Base-by-base conservation (phyloP, 1,284 basidiomycete genomes). In the Moesziomyces sp. region DNA sequence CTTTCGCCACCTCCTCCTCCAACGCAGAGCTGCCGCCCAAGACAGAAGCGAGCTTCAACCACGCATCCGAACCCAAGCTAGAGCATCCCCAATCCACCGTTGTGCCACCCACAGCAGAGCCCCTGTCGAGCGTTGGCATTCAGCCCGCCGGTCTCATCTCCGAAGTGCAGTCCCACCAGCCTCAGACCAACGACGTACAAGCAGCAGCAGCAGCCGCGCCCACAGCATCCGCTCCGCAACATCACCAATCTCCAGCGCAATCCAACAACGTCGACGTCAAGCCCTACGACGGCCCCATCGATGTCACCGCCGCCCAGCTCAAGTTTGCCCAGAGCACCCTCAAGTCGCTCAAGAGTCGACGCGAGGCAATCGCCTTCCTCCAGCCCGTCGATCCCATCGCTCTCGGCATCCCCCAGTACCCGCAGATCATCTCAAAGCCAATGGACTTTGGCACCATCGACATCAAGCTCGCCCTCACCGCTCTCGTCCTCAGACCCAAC, bases 391-490 rank as follows among this genome's bases (percentile, higher is more conserved):
- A 99, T 83, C 88, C 91, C n/a, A 88, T 96, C 71, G 91, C 89
- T 1, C 89, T 97, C 72, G 91, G 90, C 77, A 92, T 99, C 67
- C 97, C 94, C 14, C 93, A 96, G 83, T 99, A 99, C 82, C 89
- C 89, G 47, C 88, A 88, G 58, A 90, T 98, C 82, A 90, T 99
- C 86, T 92, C 90, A 79, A 89, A 88, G 35, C 97, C 97, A 0
- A 97, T 97, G 93, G 97, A 99, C 84, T 89, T 99, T 52, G 88
- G 90, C n/a, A 97, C 95, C 23, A 89, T 98, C 69, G 96, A 98
- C 85, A 89, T 89, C 78, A 97, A 97, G 86, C 74, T 83, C 11
- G 76, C 81, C 9, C 58, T 83, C 23, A 82, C 82, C 34, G 74
- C 82, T 3, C 69, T 69, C 30, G 71, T 70, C 3, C 56, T 74